Conservation (phyloP, 2,329 filamentous ascomycete species). For the Arthrinium phaeospermum region DNA sequence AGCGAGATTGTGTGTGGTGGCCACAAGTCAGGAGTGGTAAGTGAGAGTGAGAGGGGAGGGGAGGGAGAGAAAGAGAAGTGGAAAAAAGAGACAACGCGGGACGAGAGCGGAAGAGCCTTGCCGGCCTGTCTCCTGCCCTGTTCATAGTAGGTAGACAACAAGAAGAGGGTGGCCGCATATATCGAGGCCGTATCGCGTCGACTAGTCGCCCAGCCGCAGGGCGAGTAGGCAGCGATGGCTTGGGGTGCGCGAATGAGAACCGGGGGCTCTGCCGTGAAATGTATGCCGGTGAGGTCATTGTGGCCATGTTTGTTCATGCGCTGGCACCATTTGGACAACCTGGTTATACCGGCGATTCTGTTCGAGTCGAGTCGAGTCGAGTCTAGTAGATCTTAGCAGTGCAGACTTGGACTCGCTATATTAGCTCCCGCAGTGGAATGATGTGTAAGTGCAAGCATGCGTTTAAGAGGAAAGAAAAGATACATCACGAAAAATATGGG, state of each 20-base stretch:
- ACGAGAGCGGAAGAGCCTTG: background rate
- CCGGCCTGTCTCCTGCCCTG: background rate
- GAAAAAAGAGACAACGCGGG: background rate
- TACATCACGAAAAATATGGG: background rate
- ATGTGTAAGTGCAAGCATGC: background rate
- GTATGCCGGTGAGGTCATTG: slow-evolving; percentile 11
- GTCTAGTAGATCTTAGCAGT: background rate
- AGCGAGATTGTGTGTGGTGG: background rate
- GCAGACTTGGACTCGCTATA: slow-evolving; percentile 3
- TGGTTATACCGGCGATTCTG: background rate
- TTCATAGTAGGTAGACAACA: background rate
- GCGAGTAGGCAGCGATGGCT: background rate
- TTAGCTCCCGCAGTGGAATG: slow-evolving; percentile 10
- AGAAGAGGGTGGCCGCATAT: slow-evolving; percentile 18
- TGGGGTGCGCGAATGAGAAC: slow-evolving; percentile 8
- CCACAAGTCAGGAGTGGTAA: background rate
- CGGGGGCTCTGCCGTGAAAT: background rate
- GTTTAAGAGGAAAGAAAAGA: background rate
- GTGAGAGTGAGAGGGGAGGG: background rate
- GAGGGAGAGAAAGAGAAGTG: too few species aligned
- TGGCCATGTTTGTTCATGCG: background rate
- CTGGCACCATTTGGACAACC: slow-evolving; percentile 8
- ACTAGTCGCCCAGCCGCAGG: background rate
- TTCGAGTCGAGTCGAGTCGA: background rate
- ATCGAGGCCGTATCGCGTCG: slow-evolving; percentile 3